Percentiles rank a stretch among this genome's conserved stretches.
Conservation (phyloP, 257 asterid species). For the Solanum habrochaites region DNA sequence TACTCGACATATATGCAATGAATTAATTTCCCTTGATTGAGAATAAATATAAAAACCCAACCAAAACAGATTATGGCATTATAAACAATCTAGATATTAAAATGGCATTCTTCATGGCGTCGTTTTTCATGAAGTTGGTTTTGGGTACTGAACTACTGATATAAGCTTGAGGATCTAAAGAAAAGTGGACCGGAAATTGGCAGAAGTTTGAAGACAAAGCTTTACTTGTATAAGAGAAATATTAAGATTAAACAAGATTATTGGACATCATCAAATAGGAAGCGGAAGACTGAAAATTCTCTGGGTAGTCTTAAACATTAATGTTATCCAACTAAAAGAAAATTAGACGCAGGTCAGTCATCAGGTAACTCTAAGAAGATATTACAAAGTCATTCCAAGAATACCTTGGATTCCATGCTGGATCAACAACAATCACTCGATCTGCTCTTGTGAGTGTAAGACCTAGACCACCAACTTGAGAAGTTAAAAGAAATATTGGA, state of each 20-base stretch:
- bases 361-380: neutral
- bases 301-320: neutral
- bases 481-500: slow-evolving; percentile 75
- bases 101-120: neutral
- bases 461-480: slow-evolving; percentile 98
- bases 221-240: neutral
- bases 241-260: neutral
- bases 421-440: slow-evolving; percentile 93
- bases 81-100: neutral
- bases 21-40: neutral
- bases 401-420: slow-evolving; percentile 99
- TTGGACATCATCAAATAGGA: neutral
- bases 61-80: neutral
- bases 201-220: neutral
- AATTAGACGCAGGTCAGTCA: neutral
- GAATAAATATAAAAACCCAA: neutral
- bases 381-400: neutral
- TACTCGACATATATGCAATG: neutral
- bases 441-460: slow-evolving; percentile 95
- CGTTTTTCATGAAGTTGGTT: neutral
- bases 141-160: neutral
- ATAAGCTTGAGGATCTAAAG: neutral
- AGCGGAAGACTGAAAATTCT: neutral
- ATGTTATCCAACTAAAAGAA: neutral
- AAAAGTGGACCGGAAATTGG: neutral